A percentile compares a stretch with the other conserved stretches of the same genome.
These are phyloP conservation scores for Globisporangium nagaii DNA, from an alignment of 352 stramenopile species.

Conservation along the genomic window DNA sequence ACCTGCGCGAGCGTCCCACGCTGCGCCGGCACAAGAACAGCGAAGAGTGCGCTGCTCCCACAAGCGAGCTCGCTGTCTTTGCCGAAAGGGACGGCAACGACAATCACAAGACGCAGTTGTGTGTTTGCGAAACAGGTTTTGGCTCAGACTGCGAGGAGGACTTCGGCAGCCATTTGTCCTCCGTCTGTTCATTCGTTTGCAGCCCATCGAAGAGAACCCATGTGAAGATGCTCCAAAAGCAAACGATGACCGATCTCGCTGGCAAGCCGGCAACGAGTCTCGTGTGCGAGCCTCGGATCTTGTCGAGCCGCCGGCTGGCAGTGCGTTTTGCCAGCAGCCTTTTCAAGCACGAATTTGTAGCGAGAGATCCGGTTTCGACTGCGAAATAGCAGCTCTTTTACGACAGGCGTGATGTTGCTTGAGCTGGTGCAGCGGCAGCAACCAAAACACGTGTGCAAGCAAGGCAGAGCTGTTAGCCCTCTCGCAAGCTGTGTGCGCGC, in stretches of 20 bases:
- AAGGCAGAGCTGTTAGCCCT: too few relatives aligned
- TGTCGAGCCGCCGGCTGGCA: not conserved
- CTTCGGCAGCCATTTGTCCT: not conserved
- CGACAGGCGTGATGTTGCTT: too few relatives aligned
- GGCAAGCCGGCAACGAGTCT: not conserved
- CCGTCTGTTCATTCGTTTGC: too few relatives aligned
- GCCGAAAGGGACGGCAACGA: too few relatives aligned
- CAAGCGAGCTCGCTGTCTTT: too few relatives aligned
- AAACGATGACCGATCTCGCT: too few relatives aligned
- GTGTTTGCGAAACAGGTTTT: not conserved
- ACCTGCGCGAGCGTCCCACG: too few relatives aligned
- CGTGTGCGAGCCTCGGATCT: not conserved
- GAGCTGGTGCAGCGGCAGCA: too few relatives aligned
- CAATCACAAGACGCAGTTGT: too few relatives aligned
- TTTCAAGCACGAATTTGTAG: not conserved
- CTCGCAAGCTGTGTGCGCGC: too few relatives aligned
- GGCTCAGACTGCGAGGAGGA: not conserved
- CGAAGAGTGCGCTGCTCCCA: too few relatives aligned
- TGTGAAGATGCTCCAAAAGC: slow-evolving; percentile 1
- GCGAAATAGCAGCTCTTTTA: not conserved
- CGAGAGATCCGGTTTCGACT: not conserved
- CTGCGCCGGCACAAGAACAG: too few relatives aligned
- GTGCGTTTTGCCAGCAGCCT: not conserved
- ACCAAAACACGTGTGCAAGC: not conserved
- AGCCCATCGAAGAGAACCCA: not conserved